phyloP scores from a whole-genome alignment of 805 yeast genomes.

The Pichia occidentalis region DNA sequence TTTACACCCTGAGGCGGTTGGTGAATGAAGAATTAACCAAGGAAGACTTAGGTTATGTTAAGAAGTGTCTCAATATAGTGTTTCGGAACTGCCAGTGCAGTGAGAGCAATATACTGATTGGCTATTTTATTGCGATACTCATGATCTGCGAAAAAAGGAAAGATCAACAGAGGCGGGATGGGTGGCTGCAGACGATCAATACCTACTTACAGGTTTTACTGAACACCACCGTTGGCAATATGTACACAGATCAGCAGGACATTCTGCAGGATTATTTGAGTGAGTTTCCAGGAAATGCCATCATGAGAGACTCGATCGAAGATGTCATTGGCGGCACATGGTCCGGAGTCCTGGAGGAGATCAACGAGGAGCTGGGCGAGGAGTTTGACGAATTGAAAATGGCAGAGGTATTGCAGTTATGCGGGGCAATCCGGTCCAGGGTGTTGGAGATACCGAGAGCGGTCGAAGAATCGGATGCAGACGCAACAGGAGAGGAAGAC shows the following conservation, averaged over 20 bases:
- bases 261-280: constrained; percentile 20
- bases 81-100: constrained; percentile 16
- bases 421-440: constrained; percentile 49
- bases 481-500: constrained; percentile 16
- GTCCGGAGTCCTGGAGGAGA: constrained; percentile 15
- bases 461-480: constrained; percentile 11
- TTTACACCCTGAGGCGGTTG: constrained; percentile 25
- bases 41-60: constrained; percentile 18
- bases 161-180: not conserved
- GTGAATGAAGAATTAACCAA: constrained; percentile 12
- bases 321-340: constrained; percentile 14
- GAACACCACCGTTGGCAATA: constrained; percentile 29
- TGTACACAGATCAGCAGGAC: constrained; percentile 24
- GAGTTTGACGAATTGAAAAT: constrained; percentile 6
- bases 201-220: constrained; percentile 31
- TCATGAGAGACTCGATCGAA: constrained; percentile 10
- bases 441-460: constrained; percentile 58
- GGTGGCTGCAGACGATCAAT: constrained; percentile 14
- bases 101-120: constrained; percentile 24
- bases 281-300: constrained; percentile 16
- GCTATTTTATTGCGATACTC: constrained; percentile 22
- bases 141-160: constrained; percentile 9
- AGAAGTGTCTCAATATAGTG: constrained; percentile 12
- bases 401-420: constrained; percentile 18
- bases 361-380: constrained; percentile 16